Percentiles rank a stretch among this genome's conserved stretches.
These are phyloP conservation scores for Vaccinium corymbosum DNA, from an alignment of 148 eudicot genomes.

Conservation along the genomic window DNA sequence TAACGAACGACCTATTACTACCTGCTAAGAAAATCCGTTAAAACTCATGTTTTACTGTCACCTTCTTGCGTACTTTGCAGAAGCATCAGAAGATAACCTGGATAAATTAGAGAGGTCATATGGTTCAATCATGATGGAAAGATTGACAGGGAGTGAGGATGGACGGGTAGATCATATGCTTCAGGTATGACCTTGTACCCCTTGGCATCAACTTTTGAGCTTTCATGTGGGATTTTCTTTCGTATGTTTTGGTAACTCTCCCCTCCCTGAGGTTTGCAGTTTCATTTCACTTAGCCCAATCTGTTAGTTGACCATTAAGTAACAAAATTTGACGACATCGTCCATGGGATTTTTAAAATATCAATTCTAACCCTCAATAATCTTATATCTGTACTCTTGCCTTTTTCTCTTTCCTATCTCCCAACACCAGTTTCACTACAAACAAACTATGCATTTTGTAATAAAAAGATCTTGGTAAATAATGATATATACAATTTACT, in stretches of 20 bases:
- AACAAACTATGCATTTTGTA: too few species aligned
- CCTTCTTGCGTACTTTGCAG: slow-evolving; percentile 30
- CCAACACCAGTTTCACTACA: too few species aligned
- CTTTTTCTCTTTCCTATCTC: too few species aligned
- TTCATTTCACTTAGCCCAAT: too few species aligned
- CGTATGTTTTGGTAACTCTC: neutral
- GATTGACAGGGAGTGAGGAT: slow-evolving; percentile 66
- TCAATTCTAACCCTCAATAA: too few species aligned
- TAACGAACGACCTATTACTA: neutral
- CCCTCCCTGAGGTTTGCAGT: too few species aligned
- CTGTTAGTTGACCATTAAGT: too few species aligned
- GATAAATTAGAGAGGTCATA: slow-evolving; percentile 59
- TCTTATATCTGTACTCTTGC: too few species aligned
- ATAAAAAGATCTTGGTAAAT: too few species aligned
- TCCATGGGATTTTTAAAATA: too few species aligned
- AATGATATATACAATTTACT: too few species aligned
- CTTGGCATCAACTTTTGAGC: neutral
- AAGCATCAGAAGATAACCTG: slow-evolving; percentile 41
- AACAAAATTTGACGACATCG: too few species aligned
- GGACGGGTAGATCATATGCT: slow-evolving; percentile 89
- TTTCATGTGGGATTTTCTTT: neutral
- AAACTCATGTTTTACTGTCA: neutral
- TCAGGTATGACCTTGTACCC: slow-evolving; percentile 48
- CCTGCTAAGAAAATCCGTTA: neutral
- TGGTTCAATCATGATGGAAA: slow-evolving; percentile 93